Conservation (phyloP, 73 alveolate genomes). For the Uronychia setigera region DNA sequence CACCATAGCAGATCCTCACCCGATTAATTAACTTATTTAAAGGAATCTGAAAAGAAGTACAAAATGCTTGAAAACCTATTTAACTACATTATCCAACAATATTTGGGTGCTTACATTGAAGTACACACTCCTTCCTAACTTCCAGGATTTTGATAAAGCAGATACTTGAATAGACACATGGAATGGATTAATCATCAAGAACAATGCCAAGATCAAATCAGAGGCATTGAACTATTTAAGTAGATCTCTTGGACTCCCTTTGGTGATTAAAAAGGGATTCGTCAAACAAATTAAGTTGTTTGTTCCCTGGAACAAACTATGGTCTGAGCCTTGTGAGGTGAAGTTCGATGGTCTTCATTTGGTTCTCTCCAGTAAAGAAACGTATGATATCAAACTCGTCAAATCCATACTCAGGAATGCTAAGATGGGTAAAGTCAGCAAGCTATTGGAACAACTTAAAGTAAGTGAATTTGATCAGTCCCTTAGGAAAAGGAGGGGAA, state of each 20-base stretch:
- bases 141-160: no score
- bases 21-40: no score
- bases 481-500: neutral
- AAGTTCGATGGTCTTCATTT: conserved; percentile 37
- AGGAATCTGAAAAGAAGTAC: neutral
- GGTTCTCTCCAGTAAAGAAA: conserved; percentile 6
- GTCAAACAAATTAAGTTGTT: conserved; percentile 20
- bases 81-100: conserved; percentile 19
- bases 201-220: conserved; percentile 21
- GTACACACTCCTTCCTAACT: conserved; percentile 34
- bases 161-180: conserved; percentile 52
- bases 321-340: conserved; percentile 32
- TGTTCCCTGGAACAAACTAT: conserved; percentile 48
- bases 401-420: conserved; percentile 4
- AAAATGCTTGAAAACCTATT: conserved; percentile 52
- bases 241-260: conserved; percentile 34
- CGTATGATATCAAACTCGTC: conserved; percentile 22
- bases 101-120: conserved; percentile 44
- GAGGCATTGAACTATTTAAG: conserved; percentile 30
- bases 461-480: conserved; percentile 6
- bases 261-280: conserved; percentile 22
- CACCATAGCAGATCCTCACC: no score
- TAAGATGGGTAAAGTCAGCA: conserved; percentile 3
- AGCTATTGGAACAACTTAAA: conserved; percentile 32
- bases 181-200: conserved; percentile 42